phyloP scores from a whole-genome alignment of 2,329 filamentous ascomycete species.

The Monosporascus sp. region DNA sequence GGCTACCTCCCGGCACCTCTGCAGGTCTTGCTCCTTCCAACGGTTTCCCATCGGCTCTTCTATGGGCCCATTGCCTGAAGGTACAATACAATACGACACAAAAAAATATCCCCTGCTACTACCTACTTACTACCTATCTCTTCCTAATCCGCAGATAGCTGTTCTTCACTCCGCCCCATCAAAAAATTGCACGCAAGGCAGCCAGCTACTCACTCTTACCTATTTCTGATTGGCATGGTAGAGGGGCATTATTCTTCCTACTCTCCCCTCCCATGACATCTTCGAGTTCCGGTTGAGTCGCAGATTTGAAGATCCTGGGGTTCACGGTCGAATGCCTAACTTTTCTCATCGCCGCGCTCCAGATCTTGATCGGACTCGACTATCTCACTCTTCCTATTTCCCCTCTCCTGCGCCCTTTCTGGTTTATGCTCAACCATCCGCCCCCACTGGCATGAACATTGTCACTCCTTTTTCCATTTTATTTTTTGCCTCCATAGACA shows the following conservation, averaged over 20 bases:
- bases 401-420: not conserved
- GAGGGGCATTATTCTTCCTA: not conserved
- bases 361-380: constrained; percentile 15
- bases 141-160: too few species aligned
- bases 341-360: constrained; percentile 13
- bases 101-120: too few species aligned
- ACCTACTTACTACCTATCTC: too few species aligned
- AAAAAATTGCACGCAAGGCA: too few species aligned
- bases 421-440: not conserved
- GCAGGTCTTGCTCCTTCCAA: not conserved
- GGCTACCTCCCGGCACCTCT: not conserved
- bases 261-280: constrained; percentile 13
- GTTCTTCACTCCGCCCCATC: too few species aligned
- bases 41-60: not conserved
- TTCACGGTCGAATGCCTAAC: constrained; percentile 14
- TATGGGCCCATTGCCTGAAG: too few species aligned
- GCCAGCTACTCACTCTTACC: not conserved
- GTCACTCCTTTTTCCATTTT: not conserved
- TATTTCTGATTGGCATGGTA: not conserved
- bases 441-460: not conserved
- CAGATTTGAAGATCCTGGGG: constrained; percentile 18
- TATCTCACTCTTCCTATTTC: not conserved
- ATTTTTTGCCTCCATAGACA: not conserved
- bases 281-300: constrained; percentile 23
- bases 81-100: too few species aligned